These are phyloP conservation scores for Kuraishia ogatae DNA, from an alignment of 805 yeast species.

Conservation along the genomic window DNA sequence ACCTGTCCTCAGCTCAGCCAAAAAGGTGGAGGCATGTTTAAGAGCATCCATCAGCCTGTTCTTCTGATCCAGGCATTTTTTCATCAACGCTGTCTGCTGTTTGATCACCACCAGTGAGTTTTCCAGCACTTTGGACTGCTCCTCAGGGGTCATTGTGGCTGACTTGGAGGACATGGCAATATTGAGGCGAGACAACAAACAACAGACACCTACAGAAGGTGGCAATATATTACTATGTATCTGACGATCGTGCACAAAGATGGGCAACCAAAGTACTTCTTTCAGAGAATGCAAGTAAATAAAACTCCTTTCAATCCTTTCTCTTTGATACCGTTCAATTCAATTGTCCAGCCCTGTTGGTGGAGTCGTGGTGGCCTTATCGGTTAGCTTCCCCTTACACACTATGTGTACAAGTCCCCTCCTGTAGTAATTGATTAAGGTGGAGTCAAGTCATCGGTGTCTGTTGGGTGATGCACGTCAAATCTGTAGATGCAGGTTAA, in stretches of 20 bases:
- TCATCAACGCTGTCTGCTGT: slow-evolving; percentile 70
- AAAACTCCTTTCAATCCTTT: no score
- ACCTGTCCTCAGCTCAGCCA: slow-evolving; percentile 74
- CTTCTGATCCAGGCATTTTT: slow-evolving; percentile 55
- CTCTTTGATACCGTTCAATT: no score
- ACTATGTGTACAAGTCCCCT: not conserved
- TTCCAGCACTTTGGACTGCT: slow-evolving; percentile 23
- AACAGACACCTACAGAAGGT: not conserved
- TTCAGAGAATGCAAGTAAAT: no score
- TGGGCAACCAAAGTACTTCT: no score
- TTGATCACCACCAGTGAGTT: slow-evolving; percentile 43
- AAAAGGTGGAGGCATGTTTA: slow-evolving; percentile 75
- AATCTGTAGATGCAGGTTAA: not conserved
- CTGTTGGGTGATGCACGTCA: not conserved
- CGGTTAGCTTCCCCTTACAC: not conserved
- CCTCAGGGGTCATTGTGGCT: slow-evolving; percentile 9
- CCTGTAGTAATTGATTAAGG: not conserved
- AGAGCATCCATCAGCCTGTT: slow-evolving; percentile 78
- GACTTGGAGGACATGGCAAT: not conserved
- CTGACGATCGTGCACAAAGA: not conserved
- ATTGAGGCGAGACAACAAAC: not conserved
- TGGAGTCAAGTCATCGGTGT: not conserved
- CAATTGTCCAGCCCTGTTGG: not conserved
- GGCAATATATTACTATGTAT: not conserved
- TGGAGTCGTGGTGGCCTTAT: not conserved